phyloP scores from a whole-genome alignment of 2,329 filamentous ascomycete genomes.

The Venturia nashicola region DNA sequence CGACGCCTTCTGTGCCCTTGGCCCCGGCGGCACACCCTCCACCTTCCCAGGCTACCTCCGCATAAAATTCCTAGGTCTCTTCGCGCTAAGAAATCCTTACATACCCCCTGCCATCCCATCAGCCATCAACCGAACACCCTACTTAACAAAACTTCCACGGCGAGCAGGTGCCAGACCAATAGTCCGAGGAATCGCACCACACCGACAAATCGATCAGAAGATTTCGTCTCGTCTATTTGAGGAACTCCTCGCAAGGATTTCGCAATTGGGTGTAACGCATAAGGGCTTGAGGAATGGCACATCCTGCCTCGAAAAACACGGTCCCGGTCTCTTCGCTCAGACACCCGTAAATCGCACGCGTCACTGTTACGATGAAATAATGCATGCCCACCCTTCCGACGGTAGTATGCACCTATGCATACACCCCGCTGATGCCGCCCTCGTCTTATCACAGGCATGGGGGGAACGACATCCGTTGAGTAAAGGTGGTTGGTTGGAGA shows the following conservation, averaged over 20 bases:
- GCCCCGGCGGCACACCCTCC: slow-evolving; percentile 67
- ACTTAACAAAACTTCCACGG: slow-evolving; percentile 38
- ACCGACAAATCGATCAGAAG: slow-evolving; percentile 63
- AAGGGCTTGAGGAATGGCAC: slow-evolving; percentile 38
- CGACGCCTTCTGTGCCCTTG: slow-evolving; percentile 60
- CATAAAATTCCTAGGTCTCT: slow-evolving; percentile 59
- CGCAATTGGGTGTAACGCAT: slow-evolving; percentile 20
- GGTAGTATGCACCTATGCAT: slow-evolving; percentile 68
- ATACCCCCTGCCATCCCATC: slow-evolving; percentile 46
- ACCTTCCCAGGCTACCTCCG: slow-evolving; percentile 62
- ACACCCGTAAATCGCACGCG: slow-evolving; percentile 51
- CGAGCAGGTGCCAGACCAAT: slow-evolving; percentile 52
- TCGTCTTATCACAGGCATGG: slow-evolving; percentile 66
- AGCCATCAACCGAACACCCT: slow-evolving; percentile 34
- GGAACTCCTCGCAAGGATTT: slow-evolving; percentile 38
- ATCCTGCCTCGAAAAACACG: slow-evolving; percentile 74
- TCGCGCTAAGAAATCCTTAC: slow-evolving; percentile 61
- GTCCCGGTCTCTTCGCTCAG: slow-evolving; percentile 59
- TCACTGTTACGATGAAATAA: slow-evolving; percentile 63
- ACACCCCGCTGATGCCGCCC: slow-evolving; percentile 63
- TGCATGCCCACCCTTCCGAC: slow-evolving; percentile 67
- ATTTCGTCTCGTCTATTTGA: slow-evolving; percentile 42
- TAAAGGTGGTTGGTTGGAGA: slow-evolving; percentile 50
- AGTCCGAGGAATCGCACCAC: slow-evolving; percentile 67
- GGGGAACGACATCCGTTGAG: slow-evolving; percentile 58